Base-by-base conservation (phyloP, 352 stramenopile genomes). In the Salisapilia sapeloensis region DNA sequence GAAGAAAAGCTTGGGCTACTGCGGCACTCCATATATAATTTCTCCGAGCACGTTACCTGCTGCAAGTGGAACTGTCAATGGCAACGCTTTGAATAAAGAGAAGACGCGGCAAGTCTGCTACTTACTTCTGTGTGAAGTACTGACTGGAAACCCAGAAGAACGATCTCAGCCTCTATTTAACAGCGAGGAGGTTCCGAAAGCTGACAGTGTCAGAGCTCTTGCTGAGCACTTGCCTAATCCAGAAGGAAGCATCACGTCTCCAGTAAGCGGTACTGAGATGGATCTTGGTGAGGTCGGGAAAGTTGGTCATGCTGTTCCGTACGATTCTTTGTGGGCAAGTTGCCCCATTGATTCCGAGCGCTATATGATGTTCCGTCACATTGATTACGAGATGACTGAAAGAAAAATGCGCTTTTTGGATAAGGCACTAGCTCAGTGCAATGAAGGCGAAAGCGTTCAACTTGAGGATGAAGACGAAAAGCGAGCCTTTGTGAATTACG, bases 1-100 rank as follows among this genome's bases (percentile, higher is more conserved):
- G 1, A 42, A 56, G n/a, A 87, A 87, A 48, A 87, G 71, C 30
- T 39, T 87, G 10, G 53, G 62, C 28, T 87, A 87, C 44, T 84
- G 70, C 24, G 65, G 66, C 23, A 22, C 45, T 1, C 52, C 56
- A 11, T 86, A 83, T 40, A 45, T 32, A 15, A 52, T 83, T 10
- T 54, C 48, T 4, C n/a, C n/a, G n/a, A n/a, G n/a, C n/a, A n/a
- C n/a, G n/a, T n/a, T n/a, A n/a, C n/a, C 24, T 29, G 12, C 24
- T 14, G n/a, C 12, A n/a, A 29, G 24, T 12, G 12, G 24, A n/a
- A n/a, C 12, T n/a, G n/a, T n/a, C n/a, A n/a, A n/a, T n/a, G n/a
- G n/a, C n/a, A 46, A 48, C 3, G 48, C 59, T 2, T 50, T 56
- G 13, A 56, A 66, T n/a, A 52, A 45, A 4, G 44, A n/a, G n/a